These are phyloP conservation scores for Fusarium sp. DNA, from an alignment of 2,329 filamentous ascomycete species.

Conservation along the genomic window DNA sequence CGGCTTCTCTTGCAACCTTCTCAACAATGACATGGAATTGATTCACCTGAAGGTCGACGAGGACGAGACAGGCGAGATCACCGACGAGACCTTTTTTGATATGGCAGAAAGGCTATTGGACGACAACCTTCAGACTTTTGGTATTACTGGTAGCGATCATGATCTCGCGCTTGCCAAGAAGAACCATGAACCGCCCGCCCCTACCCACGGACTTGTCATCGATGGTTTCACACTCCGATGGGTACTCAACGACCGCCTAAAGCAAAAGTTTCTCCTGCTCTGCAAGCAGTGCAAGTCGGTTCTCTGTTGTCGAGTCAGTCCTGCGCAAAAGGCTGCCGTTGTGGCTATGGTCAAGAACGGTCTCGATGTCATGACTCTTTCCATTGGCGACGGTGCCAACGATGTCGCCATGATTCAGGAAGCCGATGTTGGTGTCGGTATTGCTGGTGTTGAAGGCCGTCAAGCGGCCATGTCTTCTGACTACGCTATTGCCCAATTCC, in stretches of 20 bases:
- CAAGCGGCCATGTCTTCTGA: constrained; percentile 97
- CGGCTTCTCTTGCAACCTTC: constrained; percentile 96
- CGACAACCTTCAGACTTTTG: constrained; percentile 75
- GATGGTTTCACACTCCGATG: constrained; percentile 93
- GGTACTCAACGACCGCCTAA: constrained; percentile 82
- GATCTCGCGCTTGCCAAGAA: constrained; percentile 82
- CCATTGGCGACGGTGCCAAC: constrained; percentile 93
- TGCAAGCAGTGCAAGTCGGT: constrained; percentile 98
- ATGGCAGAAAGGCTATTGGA: constrained; percentile 77
- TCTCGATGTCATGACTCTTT: constrained; percentile 94
- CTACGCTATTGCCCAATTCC: constrained; percentile 94
- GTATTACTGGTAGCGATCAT: constrained; percentile 83
- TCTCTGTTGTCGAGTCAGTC: constrained; percentile 95
- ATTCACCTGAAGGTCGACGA: constrained; percentile 89
- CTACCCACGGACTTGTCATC: constrained; percentile 92
- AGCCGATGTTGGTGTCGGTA: constrained; percentile 95
- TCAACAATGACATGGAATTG: constrained; percentile 98
- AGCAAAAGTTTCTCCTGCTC: constrained; percentile 91
- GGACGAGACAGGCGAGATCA: constrained; percentile 63
- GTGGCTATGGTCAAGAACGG: constrained; percentile 95
- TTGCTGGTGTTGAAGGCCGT: constrained; percentile 90
- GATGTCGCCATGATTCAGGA: constrained; percentile 99
- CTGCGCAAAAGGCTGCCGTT: constrained; percentile 96
- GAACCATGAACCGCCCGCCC: constrained; percentile 84
- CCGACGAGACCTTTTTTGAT: constrained; percentile 61